These are phyloP conservation scores for Erodium chrysanthum DNA, from an alignment of 441 rosid species.

Conservation along the genomic window DNA sequence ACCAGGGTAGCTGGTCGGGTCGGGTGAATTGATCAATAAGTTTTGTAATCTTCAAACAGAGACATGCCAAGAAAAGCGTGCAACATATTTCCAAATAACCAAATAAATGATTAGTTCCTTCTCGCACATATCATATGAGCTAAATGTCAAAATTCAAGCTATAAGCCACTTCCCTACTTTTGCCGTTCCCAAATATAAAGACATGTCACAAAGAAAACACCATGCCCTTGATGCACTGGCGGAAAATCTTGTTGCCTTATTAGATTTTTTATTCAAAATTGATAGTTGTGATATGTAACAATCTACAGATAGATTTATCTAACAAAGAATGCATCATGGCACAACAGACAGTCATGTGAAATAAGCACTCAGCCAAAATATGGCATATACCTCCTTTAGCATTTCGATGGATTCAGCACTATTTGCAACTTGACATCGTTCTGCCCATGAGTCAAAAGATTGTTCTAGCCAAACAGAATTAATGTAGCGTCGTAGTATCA, in stretches of 20 bases:
- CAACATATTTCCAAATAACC: background rate
- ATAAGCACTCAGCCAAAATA: background rate
- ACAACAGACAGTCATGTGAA: background rate
- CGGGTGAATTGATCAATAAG: background rate
- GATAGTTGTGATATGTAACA: background rate
- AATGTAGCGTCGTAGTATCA: conserved; percentile 58
- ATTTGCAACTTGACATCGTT: conserved; percentile 49
- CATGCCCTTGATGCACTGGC: background rate
- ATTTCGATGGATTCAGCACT: conserved; percentile 81
- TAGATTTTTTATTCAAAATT: too few relatives aligned
- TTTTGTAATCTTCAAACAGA: background rate
- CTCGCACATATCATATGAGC: background rate
- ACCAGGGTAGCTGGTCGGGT: background rate
- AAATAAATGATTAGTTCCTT: background rate
- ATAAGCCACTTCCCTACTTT: background rate
- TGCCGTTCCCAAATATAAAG: background rate
- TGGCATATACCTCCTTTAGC: conserved; percentile 61
- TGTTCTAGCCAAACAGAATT: conserved; percentile 55
- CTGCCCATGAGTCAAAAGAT: conserved; percentile 57
- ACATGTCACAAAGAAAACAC: background rate
- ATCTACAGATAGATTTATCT: background rate
- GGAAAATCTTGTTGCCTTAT: background rate
- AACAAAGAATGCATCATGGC: background rate
- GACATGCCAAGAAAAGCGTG: background rate
- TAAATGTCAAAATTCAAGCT: background rate